Evolutionary conservation across 805 yeast genomes (phyloP).

Genomic region (Candida ulmi): DNA sequence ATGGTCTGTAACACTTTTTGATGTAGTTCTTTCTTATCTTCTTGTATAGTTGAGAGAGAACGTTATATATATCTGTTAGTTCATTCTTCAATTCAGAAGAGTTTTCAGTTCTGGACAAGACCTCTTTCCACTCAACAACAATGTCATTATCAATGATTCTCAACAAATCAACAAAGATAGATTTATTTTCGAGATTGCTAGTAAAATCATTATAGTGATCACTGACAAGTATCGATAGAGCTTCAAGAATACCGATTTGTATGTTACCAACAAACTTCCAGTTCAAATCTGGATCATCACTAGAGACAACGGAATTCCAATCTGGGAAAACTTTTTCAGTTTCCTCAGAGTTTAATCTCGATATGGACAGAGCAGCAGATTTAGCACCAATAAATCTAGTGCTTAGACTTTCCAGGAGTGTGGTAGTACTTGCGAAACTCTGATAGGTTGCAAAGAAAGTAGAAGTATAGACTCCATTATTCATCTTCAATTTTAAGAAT

Average conservation of each 20-base stretch:
- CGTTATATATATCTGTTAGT: constrained; percentile 23
- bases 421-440: constrained; percentile 54
- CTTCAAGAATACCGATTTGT: constrained; percentile 77
- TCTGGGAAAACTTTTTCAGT: constrained; percentile 39
- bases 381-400: constrained; percentile 56
- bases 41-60: constrained; percentile 44
- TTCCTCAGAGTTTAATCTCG: constrained; percentile 21
- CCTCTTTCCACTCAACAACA: constrained; percentile 41
- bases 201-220: constrained; percentile 74
- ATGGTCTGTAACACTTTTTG: constrained; percentile 64
- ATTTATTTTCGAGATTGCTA: constrained; percentile 57
- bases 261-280: constrained; percentile 69
- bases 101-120: constrained; percentile 20
- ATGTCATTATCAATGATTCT: constrained; percentile 66
- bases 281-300: constrained; percentile 46
- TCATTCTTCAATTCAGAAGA: constrained; percentile 18
- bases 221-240: constrained; percentile 61
- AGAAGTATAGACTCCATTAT: constrained; percentile 56
- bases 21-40: constrained; percentile 64
- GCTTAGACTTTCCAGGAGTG: constrained; percentile 46
- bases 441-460: constrained; percentile 68
- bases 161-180: constrained; percentile 56
- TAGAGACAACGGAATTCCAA: constrained; percentile 41
- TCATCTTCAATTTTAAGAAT: constrained; percentile 46
- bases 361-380: constrained; percentile 53